phyloP scores from a whole-genome alignment of 257 asterid genomes.

The Capsicum baccatum region DNA sequence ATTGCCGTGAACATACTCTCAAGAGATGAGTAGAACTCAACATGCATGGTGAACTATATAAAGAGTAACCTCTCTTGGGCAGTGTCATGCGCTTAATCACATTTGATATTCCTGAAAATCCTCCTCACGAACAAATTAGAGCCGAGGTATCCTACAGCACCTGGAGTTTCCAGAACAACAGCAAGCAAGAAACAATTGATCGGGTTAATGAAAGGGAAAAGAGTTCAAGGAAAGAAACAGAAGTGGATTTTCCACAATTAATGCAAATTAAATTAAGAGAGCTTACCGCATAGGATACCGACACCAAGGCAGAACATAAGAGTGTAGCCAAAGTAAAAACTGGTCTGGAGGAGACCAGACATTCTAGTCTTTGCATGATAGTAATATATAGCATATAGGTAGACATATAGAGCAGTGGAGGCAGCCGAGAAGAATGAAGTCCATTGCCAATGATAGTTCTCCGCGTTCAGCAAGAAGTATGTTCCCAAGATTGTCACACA shows the following conservation, averaged over 20 bases:
- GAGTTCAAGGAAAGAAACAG: background rate
- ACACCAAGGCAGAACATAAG: conserved; percentile 79
- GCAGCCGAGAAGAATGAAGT: conserved; percentile 82
- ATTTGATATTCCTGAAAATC: conserved; percentile 57
- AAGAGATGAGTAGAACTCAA: background rate
- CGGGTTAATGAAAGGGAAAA: background rate
- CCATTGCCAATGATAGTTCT: conserved; percentile 92
- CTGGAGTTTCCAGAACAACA: conserved; percentile 33
- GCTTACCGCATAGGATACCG: conserved; percentile 78
- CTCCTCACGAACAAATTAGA: conserved; percentile 53
- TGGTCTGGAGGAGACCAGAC: conserved; percentile 87
- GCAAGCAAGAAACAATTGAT: background rate
- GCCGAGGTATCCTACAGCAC: conserved; percentile 57
- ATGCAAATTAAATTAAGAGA: background rate
- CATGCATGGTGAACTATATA: background rate
- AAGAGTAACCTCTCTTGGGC: background rate
- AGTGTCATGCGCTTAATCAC: conserved; percentile 41
- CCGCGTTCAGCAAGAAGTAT: conserved; percentile 81
- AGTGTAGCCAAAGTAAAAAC: conserved; percentile 83
- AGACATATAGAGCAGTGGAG: conserved; percentile 73
- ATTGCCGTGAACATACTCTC: background rate
- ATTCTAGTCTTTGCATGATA: conserved; percentile 70
- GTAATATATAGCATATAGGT: conserved; percentile 74
- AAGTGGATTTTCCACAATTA: background rate
- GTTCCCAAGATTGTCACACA: conserved; percentile 86